phyloP scores from a whole-genome alignment of 148 eudicot genomes.

The Rhododendron molle region DNA sequence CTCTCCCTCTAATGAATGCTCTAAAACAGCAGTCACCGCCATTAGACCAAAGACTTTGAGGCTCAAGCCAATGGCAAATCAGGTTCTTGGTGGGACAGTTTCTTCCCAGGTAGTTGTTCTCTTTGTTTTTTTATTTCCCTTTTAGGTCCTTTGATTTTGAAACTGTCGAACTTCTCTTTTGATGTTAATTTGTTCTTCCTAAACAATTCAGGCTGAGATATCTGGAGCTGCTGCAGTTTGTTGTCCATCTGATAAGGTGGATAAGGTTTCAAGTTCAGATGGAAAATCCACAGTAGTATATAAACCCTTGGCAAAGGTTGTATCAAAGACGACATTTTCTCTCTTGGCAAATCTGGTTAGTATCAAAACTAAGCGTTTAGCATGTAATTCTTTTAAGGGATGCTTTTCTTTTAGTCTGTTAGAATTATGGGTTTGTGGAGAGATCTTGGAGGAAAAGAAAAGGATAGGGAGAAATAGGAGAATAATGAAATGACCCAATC shows the following conservation, averaged over 20 bases:
- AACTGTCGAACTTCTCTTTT: background rate
- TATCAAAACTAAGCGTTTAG: slow-evolving; percentile 4
- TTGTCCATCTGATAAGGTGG: slow-evolving; percentile 25
- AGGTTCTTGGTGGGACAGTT: slow-evolving; percentile 13
- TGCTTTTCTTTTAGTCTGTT: background rate
- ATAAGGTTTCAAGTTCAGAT: slow-evolving; percentile 25
- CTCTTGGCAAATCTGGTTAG: slow-evolving; percentile 72
- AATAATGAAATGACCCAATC: background rate
- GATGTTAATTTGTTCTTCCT: background rate
- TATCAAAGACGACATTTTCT: slow-evolving; percentile 54
- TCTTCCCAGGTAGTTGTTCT: slow-evolving; percentile 25
- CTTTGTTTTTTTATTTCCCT: background rate
- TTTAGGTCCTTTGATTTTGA: background rate
- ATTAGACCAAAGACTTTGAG: slow-evolving; percentile 74
- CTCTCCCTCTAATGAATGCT: slow-evolving; percentile 34
- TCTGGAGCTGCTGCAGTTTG: slow-evolving; percentile 27
- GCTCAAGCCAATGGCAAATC: slow-evolving; percentile 40
- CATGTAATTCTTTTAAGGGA: background rate
- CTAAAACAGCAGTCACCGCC: slow-evolving; percentile 42
- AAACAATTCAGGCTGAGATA: slow-evolving; percentile 41
- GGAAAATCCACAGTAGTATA: slow-evolving; percentile 40
- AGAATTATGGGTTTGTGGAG: background rate
- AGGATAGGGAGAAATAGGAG: background rate
- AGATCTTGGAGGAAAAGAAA: background rate
- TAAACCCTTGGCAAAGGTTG: slow-evolving; percentile 81